A percentile compares a stretch with the other conserved stretches of the same genome.
Evolutionary conservation across 2,329 filamentous ascomycete species (phyloP).

Genomic region (Conoideocrella luteorostrata): DNA sequence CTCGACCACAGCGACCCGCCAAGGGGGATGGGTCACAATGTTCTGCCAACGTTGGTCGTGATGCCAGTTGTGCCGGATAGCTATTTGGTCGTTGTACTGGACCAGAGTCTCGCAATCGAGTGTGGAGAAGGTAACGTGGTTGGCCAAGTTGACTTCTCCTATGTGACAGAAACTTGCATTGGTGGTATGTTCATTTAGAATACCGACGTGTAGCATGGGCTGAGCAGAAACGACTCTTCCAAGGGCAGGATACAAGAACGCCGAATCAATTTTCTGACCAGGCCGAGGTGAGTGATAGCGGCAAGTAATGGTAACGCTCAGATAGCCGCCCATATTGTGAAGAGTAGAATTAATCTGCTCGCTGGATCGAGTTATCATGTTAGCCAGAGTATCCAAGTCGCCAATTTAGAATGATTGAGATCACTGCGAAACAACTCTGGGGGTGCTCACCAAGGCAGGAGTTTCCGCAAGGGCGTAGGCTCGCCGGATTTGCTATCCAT

Average conservation of each 20-base stretch:
- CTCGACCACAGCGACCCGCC: slow-evolving; percentile 37
- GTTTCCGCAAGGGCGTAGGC: neutral
- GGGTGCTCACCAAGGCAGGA: neutral
- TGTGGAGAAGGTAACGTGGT: slow-evolving; percentile 33
- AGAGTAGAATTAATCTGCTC: slow-evolving; percentile 40
- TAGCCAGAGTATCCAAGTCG: too few species aligned
- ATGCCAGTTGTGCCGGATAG: slow-evolving; percentile 28
- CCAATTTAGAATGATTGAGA: too few species aligned
- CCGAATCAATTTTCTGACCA: slow-evolving; percentile 7
- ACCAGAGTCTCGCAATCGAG: slow-evolving; percentile 15
- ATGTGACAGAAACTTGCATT: slow-evolving; percentile 38
- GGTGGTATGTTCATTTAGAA: slow-evolving; percentile 37
- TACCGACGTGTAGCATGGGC: slow-evolving; percentile 42
- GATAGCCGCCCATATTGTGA: slow-evolving; percentile 40
- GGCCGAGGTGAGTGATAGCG: slow-evolving; percentile 28
- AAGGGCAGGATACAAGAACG: slow-evolving; percentile 31
- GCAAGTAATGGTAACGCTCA: slow-evolving; percentile 38
- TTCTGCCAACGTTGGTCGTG: slow-evolving; percentile 37
- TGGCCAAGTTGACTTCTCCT: slow-evolving; percentile 33
- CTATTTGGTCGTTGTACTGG: slow-evolving; percentile 25
- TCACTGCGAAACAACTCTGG: neutral
- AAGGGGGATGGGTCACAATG: slow-evolving; percentile 34
- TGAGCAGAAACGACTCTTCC: slow-evolving; percentile 34
- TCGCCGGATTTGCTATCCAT: neutral
- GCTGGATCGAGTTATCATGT: slow-evolving; percentile 21